These are phyloP conservation scores for Calonectria naviculata DNA, from an alignment of 2,329 filamentous ascomycete genomes.

Conservation along the genomic window DNA sequence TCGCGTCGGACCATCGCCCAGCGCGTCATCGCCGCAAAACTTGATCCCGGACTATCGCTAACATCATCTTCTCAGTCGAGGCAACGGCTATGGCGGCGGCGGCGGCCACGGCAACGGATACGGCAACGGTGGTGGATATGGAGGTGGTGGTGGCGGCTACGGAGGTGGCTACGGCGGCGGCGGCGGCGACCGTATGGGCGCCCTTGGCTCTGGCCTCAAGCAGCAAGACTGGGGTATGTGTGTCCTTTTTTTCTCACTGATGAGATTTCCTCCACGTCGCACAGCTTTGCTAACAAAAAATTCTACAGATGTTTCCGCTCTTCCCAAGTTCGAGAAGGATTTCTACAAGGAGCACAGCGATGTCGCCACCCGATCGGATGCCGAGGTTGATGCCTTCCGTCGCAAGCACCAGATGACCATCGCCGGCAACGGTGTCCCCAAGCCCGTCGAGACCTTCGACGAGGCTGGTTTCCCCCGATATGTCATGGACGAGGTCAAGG, in stretches of 20 bases:
- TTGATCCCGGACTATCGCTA: slow-evolving; percentile 43
- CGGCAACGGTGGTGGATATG: slow-evolving; percentile 45
- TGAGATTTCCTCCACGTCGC: slow-evolving; percentile 32
- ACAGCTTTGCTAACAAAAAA: slow-evolving; percentile 36
- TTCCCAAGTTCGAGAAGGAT: slow-evolving; percentile 98
- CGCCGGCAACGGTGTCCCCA: slow-evolving; percentile 83
- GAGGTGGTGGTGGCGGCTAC: slow-evolving; percentile 51
- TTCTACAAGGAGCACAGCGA: slow-evolving; percentile 97
- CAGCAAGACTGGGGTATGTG: slow-evolving; percentile 87
- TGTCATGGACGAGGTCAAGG: slow-evolving; percentile 98
- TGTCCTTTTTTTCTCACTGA: slow-evolving; percentile 25
- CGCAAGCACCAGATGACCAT: slow-evolving; percentile 87
- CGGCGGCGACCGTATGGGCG: slow-evolving; percentile 93
- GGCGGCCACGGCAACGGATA: slow-evolving; percentile 50
- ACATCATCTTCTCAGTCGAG: slow-evolving; percentile 55
- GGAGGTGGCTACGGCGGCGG: slow-evolving; percentile 62
- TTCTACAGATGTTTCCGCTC: slow-evolving; percentile 72
- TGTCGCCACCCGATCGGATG: slow-evolving; percentile 78
- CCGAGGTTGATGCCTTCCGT: slow-evolving; percentile 90
- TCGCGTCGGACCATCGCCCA: slow-evolving; percentile 20
- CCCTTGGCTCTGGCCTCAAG: slow-evolving; percentile 88
- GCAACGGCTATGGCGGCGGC: slow-evolving; percentile 49
- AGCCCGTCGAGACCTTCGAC: slow-evolving; percentile 96
- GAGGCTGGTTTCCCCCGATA: slow-evolving; percentile 97
- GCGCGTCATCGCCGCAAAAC: slow-evolving; percentile 14